phyloP scores from a whole-genome alignment of 2,329 filamentous ascomycete species.

The Zymoseptoria passerinii region DNA sequence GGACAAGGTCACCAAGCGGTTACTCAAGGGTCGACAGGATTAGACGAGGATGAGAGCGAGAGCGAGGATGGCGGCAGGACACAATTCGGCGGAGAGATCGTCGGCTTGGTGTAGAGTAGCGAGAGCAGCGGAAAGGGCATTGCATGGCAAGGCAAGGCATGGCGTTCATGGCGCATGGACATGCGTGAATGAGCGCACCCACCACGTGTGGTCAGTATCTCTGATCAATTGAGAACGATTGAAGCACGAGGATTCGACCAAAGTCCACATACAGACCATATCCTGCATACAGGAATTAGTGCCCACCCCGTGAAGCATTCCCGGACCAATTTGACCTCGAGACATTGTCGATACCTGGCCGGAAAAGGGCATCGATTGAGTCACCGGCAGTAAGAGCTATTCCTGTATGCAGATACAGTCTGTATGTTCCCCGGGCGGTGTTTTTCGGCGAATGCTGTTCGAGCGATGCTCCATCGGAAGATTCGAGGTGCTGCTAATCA shows the following conservation, averaged over 20 bases:
- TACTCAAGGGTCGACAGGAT: conserved; percentile 96
- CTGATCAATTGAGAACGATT: conserved; percentile 12
- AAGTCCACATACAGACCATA: not conserved
- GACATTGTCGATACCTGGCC: no score
- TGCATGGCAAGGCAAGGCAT: conserved; percentile 8
- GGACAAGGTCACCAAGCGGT: conserved; percentile 97
- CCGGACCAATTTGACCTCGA: no score
- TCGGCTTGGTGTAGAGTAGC: conserved; percentile 13
- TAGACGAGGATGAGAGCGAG: conserved; percentile 21
- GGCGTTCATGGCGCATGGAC: conserved; percentile 6
- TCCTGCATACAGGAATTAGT: no score
- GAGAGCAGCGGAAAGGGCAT: conserved; percentile 2
- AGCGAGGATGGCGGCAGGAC: not conserved
- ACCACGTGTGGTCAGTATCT: conserved; percentile 6
- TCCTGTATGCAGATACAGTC: no score
- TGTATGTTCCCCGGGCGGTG: no score
- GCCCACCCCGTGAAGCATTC: no score
- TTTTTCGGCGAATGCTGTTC: no score
- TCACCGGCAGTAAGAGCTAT: no score
- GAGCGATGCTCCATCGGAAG: no score
- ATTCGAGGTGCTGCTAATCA: no score
- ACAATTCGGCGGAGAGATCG: not conserved
- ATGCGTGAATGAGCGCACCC: not conserved
- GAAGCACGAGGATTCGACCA: not conserved
- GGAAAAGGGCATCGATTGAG: no score